A percentile compares a stretch with the other conserved stretches of the same genome.
These are phyloP conservation scores for Lasiosphaeriaceae sp. DNA, from an alignment of 495 filamentous ascomycete genomes.

Conservation along the genomic window DNA sequence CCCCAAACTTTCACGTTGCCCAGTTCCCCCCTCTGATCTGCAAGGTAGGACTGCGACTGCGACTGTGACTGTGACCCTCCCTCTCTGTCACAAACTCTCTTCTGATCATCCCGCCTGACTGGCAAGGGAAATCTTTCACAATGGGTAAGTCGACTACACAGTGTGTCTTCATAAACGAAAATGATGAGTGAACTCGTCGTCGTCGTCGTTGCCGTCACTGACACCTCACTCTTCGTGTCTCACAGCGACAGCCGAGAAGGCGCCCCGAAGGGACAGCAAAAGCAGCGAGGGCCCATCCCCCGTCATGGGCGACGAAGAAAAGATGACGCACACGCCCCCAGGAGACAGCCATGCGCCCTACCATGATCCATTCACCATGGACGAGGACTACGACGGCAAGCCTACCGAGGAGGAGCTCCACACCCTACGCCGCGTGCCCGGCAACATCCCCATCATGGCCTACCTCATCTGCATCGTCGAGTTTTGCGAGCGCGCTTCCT, in stretches of 20 bases:
- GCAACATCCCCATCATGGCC: constrained; percentile 46
- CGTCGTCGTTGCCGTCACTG: not conserved
- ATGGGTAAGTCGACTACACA: constrained; percentile 1
- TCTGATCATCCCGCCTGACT: not conserved
- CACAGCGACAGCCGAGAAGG: not conserved
- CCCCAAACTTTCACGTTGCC: not conserved
- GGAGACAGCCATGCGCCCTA: constrained; percentile 14
- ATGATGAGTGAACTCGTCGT: too few species aligned
- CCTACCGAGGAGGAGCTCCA: constrained; percentile 56
- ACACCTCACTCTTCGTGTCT: not conserved
- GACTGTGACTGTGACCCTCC: too few species aligned
- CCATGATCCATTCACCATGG: constrained; percentile 30
- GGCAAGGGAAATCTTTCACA: not conserved
- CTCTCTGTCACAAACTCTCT: too few species aligned
- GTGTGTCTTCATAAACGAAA: too few species aligned
- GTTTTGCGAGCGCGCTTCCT: constrained; percentile 59
- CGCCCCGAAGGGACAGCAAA: not conserved
- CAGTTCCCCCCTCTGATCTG: too few species aligned
- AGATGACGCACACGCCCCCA: constrained; percentile 9
- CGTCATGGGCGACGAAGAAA: constrained; percentile 14
- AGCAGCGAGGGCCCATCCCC: not conserved
- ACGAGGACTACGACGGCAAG: constrained; percentile 41
- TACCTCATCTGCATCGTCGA: constrained; percentile 57
- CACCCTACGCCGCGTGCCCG: constrained; percentile 56
- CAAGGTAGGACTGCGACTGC: too few species aligned